Evolutionary conservation across 1,284 basidiomycete genomes (phyloP), one percentile per base, ranked within the genome.

Genomic region (Clitocybe nebularis): DNA sequence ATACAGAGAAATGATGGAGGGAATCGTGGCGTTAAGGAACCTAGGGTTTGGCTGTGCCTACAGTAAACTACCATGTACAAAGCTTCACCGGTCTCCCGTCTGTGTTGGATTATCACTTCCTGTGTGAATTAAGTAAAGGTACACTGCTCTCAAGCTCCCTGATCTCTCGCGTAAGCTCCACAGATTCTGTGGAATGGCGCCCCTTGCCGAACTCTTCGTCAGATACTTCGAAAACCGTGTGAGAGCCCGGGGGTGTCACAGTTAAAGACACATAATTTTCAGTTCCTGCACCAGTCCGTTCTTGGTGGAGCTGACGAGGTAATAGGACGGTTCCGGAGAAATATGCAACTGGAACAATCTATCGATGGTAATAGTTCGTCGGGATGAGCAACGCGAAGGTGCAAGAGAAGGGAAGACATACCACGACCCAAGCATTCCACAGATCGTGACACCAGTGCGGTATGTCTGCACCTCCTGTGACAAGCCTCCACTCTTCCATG

Each of bases 281-380:
- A 13, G 41, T 43, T 20, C 39, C 50, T 11, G 52, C 38, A 4
- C 63, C 62, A 20, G 60, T 48, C 10, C 62, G 56, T 56, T 78
- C 75, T 45, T 72, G 68, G 33, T 63, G 62, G 45, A 75, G 62
- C 53, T 79, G 76, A 21, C 69, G 66, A 17, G 62, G 66, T 5
- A 79, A 60, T n/a, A 75, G 56, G 11, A 58, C 55, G 21, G 75
- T 64, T 1, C 77, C 77, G 6, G 57, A 49, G 36, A 72, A 51
- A 52, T 78, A 79, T 14, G 64, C 54, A 11, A 69, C 43, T 9
- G 69, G 68, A 9, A 77, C 50, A 19, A 66, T 43, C 76, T 78
- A 45, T 10, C 36, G 36, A n/a, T 39, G 19, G n/a, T 32, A 21
- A 34, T 20, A 7, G 40, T 17, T 34, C 8, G 21, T 11, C 8